Conservation (phyloP, 805 yeast species). For the Metschnikowia sp. region DNA sequence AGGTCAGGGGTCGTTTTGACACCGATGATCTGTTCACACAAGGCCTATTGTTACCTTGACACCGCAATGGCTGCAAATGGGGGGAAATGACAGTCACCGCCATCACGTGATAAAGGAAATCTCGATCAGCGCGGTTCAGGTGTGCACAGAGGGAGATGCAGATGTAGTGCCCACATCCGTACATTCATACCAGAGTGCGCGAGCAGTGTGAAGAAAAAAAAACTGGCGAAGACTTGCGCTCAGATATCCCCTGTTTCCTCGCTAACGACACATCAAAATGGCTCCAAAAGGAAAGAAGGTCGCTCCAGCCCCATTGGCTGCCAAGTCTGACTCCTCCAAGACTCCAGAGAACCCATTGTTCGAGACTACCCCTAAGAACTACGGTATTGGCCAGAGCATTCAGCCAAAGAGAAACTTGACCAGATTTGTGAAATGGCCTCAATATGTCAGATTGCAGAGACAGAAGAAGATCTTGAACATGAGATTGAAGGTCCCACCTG, state of each 20-base stretch:
- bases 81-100: constrained; percentile 5
- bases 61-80: not conserved
- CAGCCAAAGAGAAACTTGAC: constrained; percentile 96
- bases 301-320: constrained; percentile 89
- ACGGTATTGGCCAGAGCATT: constrained; percentile 93
- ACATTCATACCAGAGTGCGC: constrained; percentile 7
- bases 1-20: no score
- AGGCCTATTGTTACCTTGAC: not conserved
- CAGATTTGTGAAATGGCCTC: constrained; percentile 99
- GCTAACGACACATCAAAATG: constrained; percentile 22
- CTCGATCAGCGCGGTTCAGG: no score
- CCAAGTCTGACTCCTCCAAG: constrained; percentile 29
- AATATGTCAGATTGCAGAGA: constrained; percentile 96
- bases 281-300: constrained; percentile 67
- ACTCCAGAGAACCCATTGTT: constrained; percentile 37
- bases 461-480: constrained; percentile 93
- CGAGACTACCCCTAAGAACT: constrained; percentile 87
- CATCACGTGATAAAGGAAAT: not conserved
- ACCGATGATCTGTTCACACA: no score
- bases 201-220: constrained; percentile 9
- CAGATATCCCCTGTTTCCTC: constrained; percentile 2
- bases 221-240: constrained; percentile 1
- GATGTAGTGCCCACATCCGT: constrained; percentile 5
- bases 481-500: constrained; percentile 99
- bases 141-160: no score